Percentiles rank a stretch among this genome's conserved stretches.
Evolutionary conservation across 257 asterid species (phyloP).

Genomic region (Cruciata laevipes): DNA sequence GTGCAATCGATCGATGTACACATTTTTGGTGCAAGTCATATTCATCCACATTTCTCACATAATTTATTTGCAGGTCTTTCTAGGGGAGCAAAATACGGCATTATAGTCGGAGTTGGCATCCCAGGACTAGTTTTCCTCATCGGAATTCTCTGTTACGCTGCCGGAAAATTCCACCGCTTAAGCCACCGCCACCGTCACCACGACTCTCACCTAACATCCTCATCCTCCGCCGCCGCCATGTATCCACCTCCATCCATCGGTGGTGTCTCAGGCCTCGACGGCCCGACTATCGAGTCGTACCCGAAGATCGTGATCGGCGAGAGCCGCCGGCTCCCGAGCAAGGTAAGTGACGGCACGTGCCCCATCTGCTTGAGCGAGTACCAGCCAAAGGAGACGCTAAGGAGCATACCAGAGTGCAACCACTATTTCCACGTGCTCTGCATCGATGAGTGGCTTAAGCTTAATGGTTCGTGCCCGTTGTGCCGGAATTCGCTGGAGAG

Average conservation of each 20-base stretch:
- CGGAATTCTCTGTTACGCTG: conserved; percentile 40
- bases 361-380: conserved; percentile 73
- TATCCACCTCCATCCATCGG: conserved; percentile 22
- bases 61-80: conserved; percentile 48
- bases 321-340: conserved; percentile 55
- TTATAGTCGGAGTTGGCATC: conserved; percentile 60
- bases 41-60: too few relatives aligned
- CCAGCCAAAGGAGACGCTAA: conserved; percentile 52
- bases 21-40: too few relatives aligned
- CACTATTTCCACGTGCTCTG: conserved; percentile 70
- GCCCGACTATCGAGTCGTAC: conserved; percentile 55
- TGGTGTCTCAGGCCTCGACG: conserved; percentile 51
- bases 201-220: background rate
- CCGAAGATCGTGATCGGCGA: conserved; percentile 68
- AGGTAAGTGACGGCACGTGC: conserved; percentile 41
- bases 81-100: conserved; percentile 58
- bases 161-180: conserved; percentile 26
- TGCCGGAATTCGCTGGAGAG: conserved; percentile 63
- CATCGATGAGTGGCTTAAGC: conserved; percentile 82
- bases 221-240: conserved; percentile 16
- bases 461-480: conserved; percentile 71
- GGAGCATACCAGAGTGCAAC: conserved; percentile 71
- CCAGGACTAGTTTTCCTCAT: conserved; percentile 56
- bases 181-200: background rate
- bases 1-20: too few relatives aligned